Percentiles rank a stretch among this genome's conserved stretches.
Evolutionary conservation across 306 rosid genomes (phyloP).

Genomic region (Dicorynia guianensis): DNA sequence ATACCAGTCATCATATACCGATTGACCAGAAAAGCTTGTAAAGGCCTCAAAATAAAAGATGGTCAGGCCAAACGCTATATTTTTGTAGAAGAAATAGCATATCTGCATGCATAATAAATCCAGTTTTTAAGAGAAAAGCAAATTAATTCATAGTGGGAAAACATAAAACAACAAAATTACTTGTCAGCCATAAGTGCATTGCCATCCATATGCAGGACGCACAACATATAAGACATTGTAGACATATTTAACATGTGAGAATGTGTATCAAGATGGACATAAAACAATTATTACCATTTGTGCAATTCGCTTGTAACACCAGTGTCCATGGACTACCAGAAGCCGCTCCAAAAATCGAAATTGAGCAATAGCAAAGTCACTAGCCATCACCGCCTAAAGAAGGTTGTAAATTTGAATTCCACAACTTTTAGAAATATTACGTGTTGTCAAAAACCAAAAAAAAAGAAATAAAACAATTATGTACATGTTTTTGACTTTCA

Average conservation of each 20-base stretch:
- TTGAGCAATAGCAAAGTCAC: constrained; percentile 94
- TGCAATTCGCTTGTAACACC: constrained; percentile 99
- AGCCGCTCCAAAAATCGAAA: constrained; percentile 96
- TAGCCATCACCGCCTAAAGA: constrained; percentile 98
- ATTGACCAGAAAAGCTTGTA: constrained; percentile 94
- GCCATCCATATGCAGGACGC: constrained; percentile 31
- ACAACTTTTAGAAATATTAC: constrained; percentile 25
- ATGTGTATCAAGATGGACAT: constrained; percentile 25
- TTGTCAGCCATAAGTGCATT: constrained; percentile 6
- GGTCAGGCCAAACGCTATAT: constrained; percentile 96
- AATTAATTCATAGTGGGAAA: constrained; percentile 35
- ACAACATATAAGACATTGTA: constrained; percentile 18
- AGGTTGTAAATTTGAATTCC: constrained; percentile 42
- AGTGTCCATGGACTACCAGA: constrained; percentile 98
- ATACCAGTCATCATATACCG: constrained; percentile 94
- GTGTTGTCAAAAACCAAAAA: constrained; percentile 31
- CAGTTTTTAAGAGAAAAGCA: constrained; percentile 27
- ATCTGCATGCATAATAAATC: constrained; percentile 66
- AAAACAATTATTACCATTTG: constrained; percentile 76
- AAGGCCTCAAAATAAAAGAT: constrained; percentile 97
- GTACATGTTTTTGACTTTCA: constrained; percentile 14
- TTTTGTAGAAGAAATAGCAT: constrained; percentile 99
- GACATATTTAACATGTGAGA: constrained; percentile 21
- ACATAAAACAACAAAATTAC: constrained; percentile 7
- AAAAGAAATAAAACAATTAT: constrained; percentile 7